A percentile compares a stretch with the other conserved stretches of the same genome.
Conservation (phyloP, 1,139 yeast species). For the Yarrowia galli region DNA sequence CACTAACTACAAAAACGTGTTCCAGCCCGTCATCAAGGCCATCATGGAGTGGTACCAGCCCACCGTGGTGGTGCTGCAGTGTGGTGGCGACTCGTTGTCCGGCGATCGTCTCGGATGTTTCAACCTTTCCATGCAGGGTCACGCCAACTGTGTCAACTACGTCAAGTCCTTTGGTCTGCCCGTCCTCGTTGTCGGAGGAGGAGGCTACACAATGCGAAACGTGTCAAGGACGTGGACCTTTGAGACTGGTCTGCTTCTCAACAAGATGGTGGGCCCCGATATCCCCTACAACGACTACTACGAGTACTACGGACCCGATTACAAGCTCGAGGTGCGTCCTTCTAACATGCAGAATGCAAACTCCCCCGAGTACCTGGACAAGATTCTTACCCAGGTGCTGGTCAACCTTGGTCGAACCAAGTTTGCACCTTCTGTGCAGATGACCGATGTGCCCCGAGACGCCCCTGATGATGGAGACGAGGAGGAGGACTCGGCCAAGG, state of each 20-base stretch:
- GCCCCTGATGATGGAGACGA: constrained; percentile 69
- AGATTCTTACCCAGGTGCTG: constrained; percentile 78
- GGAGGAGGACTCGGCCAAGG: constrained; percentile 75
- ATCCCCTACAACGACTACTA: constrained; percentile 95
- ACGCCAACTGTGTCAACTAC: constrained; percentile 92
- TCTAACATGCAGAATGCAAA: constrained; percentile 97
- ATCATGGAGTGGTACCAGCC: constrained; percentile 95
- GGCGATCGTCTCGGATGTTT: constrained; percentile 93
- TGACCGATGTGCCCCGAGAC: constrained; percentile 88
- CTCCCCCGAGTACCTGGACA: constrained; percentile 89
- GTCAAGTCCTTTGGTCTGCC: constrained; percentile 89
- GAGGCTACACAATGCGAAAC: constrained; percentile 97
- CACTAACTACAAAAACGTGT: constrained; percentile 80
- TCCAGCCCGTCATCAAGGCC: constrained; percentile 82
- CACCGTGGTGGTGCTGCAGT: constrained; percentile 82
- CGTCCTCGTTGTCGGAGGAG: constrained; percentile 93
- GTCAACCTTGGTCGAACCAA: constrained; percentile 84
- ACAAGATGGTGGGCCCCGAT: constrained; percentile 77
- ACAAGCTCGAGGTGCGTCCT: constrained; percentile 81
- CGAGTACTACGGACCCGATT: constrained; percentile 97
- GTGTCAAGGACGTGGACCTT: constrained; percentile 96
- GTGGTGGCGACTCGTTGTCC: constrained; percentile 90
- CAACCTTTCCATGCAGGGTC: constrained; percentile 90
- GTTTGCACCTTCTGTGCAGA: constrained; percentile 95
- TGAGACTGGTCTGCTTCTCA: constrained; percentile 88